Evolutionary conservation across 306 rosid species (phyloP), one percentile per base, ranked within the genome.

Genomic region (Hippophae rhamnoides): DNA sequence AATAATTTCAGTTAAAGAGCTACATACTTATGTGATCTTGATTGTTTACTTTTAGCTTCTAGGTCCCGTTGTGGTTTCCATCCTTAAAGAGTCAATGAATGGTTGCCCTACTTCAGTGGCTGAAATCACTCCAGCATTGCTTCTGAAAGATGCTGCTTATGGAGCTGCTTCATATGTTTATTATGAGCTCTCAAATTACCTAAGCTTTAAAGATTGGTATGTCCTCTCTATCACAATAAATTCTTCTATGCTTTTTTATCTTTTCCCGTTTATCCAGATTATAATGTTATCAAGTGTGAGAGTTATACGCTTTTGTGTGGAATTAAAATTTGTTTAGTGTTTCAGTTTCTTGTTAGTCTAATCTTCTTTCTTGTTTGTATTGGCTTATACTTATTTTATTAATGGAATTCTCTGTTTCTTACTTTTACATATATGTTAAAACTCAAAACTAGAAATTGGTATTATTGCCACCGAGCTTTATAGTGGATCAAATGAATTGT

Each of bases 131-230:
- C 84, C 98, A 53, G 89, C 79, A 41, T 73, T 90, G 78, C 96
- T 90, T 76, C 92, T 87, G 55, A 90, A 90, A 80, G 98, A 90
- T 76, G 98, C 96, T 81, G 89, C 87, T 67, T 90, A 90, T 74
- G 96, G 96, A 57, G 96, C 98, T 64, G 94, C 98, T 54, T 90
- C 98, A 60, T 87, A 87, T 79, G 98, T 90, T 74, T 90, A 87
- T 78, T 90, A 90, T 63, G 95, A 90, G 78, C 96, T 90, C 56
- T 90, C 98, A 63, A 90, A 87, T 74, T 90, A 85, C 78, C 79
- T 90, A 69, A 84, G 85, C 82, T 90, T 90, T 73, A 84, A 84
- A 66, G 94, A 84, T 71, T 90, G 97, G 97, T 90, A 61, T 58
- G 82, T 74, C 57, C 46, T 46, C 54, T 42, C 46, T 48, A 11